A percentile compares a stretch with the other conserved stretches of the same genome.
phyloP scores from a whole-genome alignment of 306 rosid species.

The Dalbergia oliveri region DNA sequence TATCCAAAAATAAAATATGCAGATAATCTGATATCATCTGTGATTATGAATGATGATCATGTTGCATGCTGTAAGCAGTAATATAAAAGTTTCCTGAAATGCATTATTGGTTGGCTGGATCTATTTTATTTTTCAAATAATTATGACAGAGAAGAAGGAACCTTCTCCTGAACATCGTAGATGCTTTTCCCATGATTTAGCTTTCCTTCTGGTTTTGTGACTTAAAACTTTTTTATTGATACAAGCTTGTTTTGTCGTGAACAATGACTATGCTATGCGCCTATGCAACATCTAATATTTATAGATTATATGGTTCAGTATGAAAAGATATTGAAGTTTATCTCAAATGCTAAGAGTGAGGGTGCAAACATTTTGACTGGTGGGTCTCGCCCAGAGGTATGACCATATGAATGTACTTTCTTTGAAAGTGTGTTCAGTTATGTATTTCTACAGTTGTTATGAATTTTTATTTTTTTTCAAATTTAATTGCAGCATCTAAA shows the following conservation, averaged over 20 bases:
- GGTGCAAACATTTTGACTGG: slow-evolving; percentile 91
- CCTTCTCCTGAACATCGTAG: slow-evolving; percentile 3
- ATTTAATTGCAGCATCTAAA: slow-evolving; percentile 78
- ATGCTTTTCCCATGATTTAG: slow-evolving; percentile 34
- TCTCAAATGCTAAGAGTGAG: slow-evolving; percentile 87
- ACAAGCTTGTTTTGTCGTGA: slow-evolving; percentile 3
- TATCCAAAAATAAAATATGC: slow-evolving; percentile 34
- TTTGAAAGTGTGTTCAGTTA: slow-evolving; percentile 23
- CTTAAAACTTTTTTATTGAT: slow-evolving; percentile 18
- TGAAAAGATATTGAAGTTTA: slow-evolving; percentile 81
- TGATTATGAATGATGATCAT: slow-evolving; percentile 8
- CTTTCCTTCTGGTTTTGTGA: slow-evolving; percentile 21
- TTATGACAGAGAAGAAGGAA: slow-evolving; percentile 16
- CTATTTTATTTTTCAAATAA: background rate
- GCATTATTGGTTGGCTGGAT: slow-evolving; percentile 24
- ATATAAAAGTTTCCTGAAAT: slow-evolving; percentile 6
- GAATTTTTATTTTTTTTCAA: slow-evolving; percentile 7
- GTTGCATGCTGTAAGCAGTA: slow-evolving; percentile 5
- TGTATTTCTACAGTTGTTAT: slow-evolving; percentile 23
- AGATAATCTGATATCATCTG: background rate
- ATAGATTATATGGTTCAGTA: slow-evolving; percentile 64
- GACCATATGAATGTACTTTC: slow-evolving; percentile 51
- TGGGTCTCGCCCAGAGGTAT: slow-evolving; percentile 94
- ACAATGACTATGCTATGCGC: slow-evolving; percentile 35
- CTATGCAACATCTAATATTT: slow-evolving; percentile 51